phyloP scores from a whole-genome alignment of 768 basidiomycete species.

The Strobilomyces confusus region DNA sequence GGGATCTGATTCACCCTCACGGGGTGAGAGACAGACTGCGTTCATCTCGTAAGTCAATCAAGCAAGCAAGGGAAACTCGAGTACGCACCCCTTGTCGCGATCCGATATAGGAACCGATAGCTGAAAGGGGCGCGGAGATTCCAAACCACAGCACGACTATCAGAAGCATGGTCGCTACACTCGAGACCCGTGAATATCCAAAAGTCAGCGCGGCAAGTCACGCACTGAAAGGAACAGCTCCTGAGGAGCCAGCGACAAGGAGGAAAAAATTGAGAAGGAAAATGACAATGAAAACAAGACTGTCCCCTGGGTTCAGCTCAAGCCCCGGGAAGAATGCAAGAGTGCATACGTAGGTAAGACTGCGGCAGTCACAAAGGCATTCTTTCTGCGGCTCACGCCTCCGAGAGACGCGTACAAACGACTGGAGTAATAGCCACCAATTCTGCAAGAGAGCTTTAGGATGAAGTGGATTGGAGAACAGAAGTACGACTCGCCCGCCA shows the following conservation, averaged over 20 bases:
- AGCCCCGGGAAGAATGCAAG: neutral
- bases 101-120: constrained; percentile 83
- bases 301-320: constrained; percentile 29
- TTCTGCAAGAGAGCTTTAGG: constrained; percentile 36
- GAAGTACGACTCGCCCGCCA: constrained; percentile 52
- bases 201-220: neutral
- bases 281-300: constrained; percentile 77
- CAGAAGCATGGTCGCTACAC: constrained; percentile 73
- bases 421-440: constrained; percentile 87
- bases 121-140: constrained; percentile 86
- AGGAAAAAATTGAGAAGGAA: constrained; percentile 93
- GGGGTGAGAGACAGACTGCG: constrained; percentile 70
- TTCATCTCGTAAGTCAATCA: constrained; percentile 7
- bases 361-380: constrained; percentile 85
- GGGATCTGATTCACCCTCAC: constrained; percentile 91
- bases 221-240: constrained; percentile 91
- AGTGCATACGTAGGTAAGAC: constrained; percentile 74
- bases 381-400: constrained; percentile 73
- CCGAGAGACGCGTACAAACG: constrained; percentile 72
- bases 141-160: constrained; percentile 90
- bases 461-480: neutral
- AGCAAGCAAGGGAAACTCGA: neutral
- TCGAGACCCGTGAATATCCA: neutral
- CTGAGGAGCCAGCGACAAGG: constrained; percentile 79
- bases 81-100: constrained; percentile 75